These are phyloP conservation scores for Russula abietina DNA, from an alignment of 768 basidiomycete species.

Conservation along the genomic window DNA sequence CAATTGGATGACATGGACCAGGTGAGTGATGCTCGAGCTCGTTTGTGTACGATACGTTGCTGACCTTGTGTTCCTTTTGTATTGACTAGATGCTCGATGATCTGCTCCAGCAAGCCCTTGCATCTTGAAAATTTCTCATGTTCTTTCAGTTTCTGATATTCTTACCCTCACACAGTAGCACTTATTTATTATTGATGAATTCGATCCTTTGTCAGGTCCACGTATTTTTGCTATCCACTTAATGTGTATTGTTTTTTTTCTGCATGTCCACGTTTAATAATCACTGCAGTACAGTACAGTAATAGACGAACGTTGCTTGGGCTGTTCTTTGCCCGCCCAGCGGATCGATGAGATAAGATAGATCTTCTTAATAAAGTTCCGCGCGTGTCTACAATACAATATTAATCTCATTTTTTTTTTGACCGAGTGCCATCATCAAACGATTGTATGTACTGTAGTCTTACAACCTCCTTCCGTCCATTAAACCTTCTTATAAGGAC, in stretches of 20 bases:
- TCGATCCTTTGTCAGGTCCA: background rate
- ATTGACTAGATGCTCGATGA: constrained; percentile 28
- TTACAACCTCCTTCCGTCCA: background rate
- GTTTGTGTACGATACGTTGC: background rate
- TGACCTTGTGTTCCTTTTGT: background rate
- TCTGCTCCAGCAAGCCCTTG: constrained; percentile 21
- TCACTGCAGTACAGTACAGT: background rate
- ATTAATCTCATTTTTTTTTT: no score
- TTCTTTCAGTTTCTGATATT: background rate
- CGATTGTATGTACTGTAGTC: no score
- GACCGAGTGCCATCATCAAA: no score
- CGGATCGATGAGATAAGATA: background rate
- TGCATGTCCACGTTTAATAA: constrained; percentile 1
- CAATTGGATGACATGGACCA: constrained; percentile 77
- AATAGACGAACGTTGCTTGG: background rate
- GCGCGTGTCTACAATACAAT: no score
- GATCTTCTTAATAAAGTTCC: no score
- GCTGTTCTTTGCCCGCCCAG: background rate
- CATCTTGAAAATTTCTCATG: background rate
- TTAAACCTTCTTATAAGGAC: background rate
- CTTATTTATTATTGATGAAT: constrained; percentile 8
- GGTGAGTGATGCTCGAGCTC: constrained; percentile 36
- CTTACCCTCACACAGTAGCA: background rate
- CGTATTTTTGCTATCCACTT: constrained; percentile 13
- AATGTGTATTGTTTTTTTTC: constrained; percentile 11